These are phyloP conservation scores for Pholiota adiposa DNA, from an alignment of 1,284 basidiomycete species.

Conservation along the genomic window DNA sequence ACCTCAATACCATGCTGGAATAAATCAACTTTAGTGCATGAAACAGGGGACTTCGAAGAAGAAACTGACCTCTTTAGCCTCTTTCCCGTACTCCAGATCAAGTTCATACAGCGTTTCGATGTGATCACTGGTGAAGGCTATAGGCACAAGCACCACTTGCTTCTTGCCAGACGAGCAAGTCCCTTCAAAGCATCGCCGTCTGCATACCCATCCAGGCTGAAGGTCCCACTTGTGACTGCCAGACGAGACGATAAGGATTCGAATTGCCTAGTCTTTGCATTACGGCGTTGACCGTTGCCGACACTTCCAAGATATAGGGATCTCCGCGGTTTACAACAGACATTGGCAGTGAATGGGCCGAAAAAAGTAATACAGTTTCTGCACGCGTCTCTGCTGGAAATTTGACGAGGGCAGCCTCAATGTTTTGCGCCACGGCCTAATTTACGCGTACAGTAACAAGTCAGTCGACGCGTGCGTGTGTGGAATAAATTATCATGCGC, in stretches of 20 bases:
- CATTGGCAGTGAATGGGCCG: slow-evolving; percentile 97
- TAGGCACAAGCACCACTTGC: slow-evolving; percentile 89
- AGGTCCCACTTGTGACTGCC: slow-evolving; percentile 99
- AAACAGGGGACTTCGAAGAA: slow-evolving; percentile 23
- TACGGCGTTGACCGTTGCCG: slow-evolving; percentile 89
- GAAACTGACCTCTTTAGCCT: slow-evolving; percentile 81
- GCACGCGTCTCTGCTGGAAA: slow-evolving; percentile 76
- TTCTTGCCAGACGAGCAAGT: slow-evolving; percentile 86
- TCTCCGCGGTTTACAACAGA: slow-evolving; percentile 98
- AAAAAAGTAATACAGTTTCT: slow-evolving; percentile 89
- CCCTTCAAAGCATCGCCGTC: slow-evolving; percentile 94
- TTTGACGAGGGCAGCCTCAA: slow-evolving; percentile 82
- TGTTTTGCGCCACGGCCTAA: slow-evolving; percentile 90
- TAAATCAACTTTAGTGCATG: slow-evolving; percentile 18
- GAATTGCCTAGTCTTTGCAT: slow-evolving; percentile 84
- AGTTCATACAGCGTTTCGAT: slow-evolving; percentile 99
- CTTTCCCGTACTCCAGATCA: slow-evolving; percentile 92
- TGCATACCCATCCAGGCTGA: slow-evolving; percentile 99
- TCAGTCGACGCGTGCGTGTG: background rate
- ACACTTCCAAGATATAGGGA: slow-evolving; percentile 96
- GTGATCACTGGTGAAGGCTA: slow-evolving; percentile 99
- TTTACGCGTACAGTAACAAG: slow-evolving; percentile 11
- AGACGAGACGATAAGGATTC: slow-evolving; percentile 91
- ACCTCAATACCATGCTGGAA: slow-evolving; percentile 88
- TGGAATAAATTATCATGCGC: slow-evolving; percentile 29